phyloP scores from a whole-genome alignment of 1,284 basidiomycete species.

The Microbotryum violaceum region DNA sequence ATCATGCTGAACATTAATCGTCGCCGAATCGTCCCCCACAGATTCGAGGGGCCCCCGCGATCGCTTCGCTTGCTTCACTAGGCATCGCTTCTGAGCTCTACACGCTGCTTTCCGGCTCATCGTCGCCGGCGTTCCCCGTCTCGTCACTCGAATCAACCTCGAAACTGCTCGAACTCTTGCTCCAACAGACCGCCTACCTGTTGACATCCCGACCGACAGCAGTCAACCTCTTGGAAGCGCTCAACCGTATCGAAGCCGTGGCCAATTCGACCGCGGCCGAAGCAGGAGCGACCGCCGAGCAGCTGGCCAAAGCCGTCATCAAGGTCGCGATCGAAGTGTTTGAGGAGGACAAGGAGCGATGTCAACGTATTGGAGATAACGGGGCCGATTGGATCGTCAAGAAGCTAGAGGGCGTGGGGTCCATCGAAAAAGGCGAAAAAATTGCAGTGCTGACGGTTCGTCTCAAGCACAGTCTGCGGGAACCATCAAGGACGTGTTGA shows the following conservation, averaged over 20 bases:
- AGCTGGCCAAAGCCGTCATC: conserved; percentile 56
- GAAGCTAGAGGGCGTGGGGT: conserved; percentile 46
- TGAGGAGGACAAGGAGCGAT: conserved; percentile 74
- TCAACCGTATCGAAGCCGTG: conserved; percentile 53
- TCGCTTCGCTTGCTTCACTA: conserved; percentile 78
- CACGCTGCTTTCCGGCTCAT: conserved; percentile 40
- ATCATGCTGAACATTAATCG: no score
- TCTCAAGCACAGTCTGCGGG: neutral
- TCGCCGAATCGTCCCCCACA: conserved; percentile 34
- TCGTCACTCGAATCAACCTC: conserved; percentile 48
- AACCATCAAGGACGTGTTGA: neutral
- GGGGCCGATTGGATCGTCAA: conserved; percentile 76
- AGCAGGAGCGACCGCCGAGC: conserved; percentile 40
- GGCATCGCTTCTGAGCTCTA: conserved; percentile 56
- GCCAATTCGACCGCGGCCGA: conserved; percentile 36
- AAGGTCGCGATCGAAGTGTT: conserved; percentile 53
- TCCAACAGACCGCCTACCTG: conserved; percentile 59
- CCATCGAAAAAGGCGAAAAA: conserved; percentile 43
- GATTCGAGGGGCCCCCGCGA: conserved; percentile 90
- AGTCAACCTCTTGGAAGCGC: conserved; percentile 80
- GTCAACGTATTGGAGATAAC: conserved; percentile 67
- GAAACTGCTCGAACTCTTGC: conserved; percentile 51
- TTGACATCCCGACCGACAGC: conserved; percentile 84
- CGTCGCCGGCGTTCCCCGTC: conserved; percentile 45
- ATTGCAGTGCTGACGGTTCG: conserved; percentile 65